Conservation (phyloP, 345 rosid genomes). For the Euphorbia lathyris region DNA sequence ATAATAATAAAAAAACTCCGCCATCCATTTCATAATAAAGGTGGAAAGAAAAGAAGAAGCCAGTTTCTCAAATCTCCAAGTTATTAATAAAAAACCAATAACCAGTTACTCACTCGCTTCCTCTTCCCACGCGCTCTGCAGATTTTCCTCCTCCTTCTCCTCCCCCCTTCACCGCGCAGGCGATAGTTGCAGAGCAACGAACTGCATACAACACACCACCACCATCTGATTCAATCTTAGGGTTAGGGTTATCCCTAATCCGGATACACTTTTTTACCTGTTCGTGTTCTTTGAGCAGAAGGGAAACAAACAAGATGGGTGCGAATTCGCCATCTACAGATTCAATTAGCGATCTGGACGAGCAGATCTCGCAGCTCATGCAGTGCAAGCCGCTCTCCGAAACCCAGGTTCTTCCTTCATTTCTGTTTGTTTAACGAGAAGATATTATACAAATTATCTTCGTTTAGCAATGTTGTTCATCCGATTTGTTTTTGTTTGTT, state of each 20-base stretch:
- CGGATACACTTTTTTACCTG: conserved; percentile 22
- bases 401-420: conserved; percentile 1
- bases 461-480: background rate
- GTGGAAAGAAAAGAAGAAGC: background rate
- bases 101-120: conserved; percentile 30
- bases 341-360: conserved; percentile 53
- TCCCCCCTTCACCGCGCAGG: conserved; percentile 18
- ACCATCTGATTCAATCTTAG: conserved; percentile 23
- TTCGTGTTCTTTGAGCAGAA: conserved; percentile 11
- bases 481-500: background rate
- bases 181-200: conserved; percentile 22
- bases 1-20: background rate
- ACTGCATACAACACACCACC: conserved; percentile 20
- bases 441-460: background rate
- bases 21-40: conserved; percentile 9
- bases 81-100: background rate
- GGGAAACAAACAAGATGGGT: conserved; percentile 47
- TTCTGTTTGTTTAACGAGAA: background rate
- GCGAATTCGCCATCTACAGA: conserved; percentile 61
- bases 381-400: conserved; percentile 65
- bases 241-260: conserved; percentile 62
- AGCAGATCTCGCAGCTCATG: conserved; percentile 56
- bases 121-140: conserved; percentile 4
- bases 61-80: background rate
- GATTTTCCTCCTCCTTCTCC: conserved; percentile 17